Base-by-base conservation (phyloP, 768 basidiomycete genomes). In the Tricholoma hemisulphureum region DNA sequence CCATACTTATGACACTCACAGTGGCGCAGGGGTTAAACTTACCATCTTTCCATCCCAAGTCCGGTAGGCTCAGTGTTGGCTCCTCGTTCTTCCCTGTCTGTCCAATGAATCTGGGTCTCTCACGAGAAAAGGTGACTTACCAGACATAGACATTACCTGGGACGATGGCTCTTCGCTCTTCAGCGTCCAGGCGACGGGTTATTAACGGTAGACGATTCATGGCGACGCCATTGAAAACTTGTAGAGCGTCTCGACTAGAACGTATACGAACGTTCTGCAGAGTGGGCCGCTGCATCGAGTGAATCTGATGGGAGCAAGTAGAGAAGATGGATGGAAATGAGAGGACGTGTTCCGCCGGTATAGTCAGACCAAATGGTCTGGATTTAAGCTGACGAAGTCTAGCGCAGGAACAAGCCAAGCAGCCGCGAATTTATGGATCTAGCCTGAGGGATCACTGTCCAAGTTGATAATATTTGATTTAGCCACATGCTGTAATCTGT, bases 1-100 rank as follows among this genome's bases (percentile, higher is more conserved):
- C n/a, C 28, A 28, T 46, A 5, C 10, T 26, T 23, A 46, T 29
- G 43, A 5, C 10, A 7, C 16, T 48, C 16, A 48, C 26, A 29
- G 46, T 29, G 46, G 46, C 46, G 46, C 46, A 16, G 26, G 10
- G 29, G 46, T 49, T 10, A 49, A 51, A 67, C 75, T 34, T 65
- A 84, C 87, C 91, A 91, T 71, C 91, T 80, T 64, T 93, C 91
- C 87, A 93, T 93, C 34, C 91, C 91, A 48, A 91, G 81, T 13
- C 91, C 91, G 9, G 89, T 89, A 28, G 80, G 80, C 67, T 91
- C 89, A n/a, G 87, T 85, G 67, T 88, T 90, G 6, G 90, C 88
- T 23, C 88, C 88, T 60, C 90, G 87, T 63, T 93, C 91, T 68
- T 93, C 91, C 91, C 78, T 80, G 37, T 23, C 3, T 3, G 6